Evolutionary conservation across 345 rosid species (phyloP).

Genomic region (Lenwebbia sp.): DNA sequence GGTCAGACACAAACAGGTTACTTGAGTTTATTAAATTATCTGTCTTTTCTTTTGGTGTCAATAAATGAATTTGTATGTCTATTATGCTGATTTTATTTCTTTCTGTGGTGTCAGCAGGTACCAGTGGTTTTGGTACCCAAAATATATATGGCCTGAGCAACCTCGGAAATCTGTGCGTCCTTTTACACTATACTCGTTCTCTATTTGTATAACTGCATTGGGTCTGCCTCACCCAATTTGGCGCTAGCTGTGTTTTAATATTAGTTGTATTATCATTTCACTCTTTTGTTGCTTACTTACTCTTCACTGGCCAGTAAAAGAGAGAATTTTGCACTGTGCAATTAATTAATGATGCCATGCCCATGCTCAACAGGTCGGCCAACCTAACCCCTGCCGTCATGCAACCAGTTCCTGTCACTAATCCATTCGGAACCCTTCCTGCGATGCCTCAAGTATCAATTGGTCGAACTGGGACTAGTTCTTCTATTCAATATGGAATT

Average conservation of each 20-base stretch:
- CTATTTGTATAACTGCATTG: not conserved
- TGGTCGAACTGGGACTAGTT: slow-evolving; percentile 60
- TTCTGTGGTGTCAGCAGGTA: slow-evolving; percentile 21
- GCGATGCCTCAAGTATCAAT: slow-evolving; percentile 82
- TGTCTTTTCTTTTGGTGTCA: not conserved
- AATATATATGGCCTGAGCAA: slow-evolving; percentile 43
- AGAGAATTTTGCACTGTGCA: not conserved
- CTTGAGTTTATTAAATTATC: not conserved
- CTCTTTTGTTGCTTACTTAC: not conserved
- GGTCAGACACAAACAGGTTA: slow-evolving; percentile 55
- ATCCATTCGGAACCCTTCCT: slow-evolving; percentile 92
- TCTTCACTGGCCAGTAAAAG: not conserved
- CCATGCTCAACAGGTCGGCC: slow-evolving; percentile 34
- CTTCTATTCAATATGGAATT: slow-evolving; percentile 85
- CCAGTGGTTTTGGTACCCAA: slow-evolving; percentile 30
- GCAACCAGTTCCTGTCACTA: slow-evolving; percentile 46
- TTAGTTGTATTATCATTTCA: not conserved
- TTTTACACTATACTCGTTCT: not conserved
- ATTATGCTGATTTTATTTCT: slow-evolving; percentile 1
- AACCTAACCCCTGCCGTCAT: slow-evolving; percentile 27
- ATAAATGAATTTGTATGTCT: not conserved
- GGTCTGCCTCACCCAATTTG: not conserved
- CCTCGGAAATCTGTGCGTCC: slow-evolving; percentile 43
- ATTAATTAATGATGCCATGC: not conserved
- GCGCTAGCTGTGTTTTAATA: not conserved